Evolutionary conservation across 805 yeast genomes (phyloP).

Genomic region (Hanseniaspora thailandica): DNA sequence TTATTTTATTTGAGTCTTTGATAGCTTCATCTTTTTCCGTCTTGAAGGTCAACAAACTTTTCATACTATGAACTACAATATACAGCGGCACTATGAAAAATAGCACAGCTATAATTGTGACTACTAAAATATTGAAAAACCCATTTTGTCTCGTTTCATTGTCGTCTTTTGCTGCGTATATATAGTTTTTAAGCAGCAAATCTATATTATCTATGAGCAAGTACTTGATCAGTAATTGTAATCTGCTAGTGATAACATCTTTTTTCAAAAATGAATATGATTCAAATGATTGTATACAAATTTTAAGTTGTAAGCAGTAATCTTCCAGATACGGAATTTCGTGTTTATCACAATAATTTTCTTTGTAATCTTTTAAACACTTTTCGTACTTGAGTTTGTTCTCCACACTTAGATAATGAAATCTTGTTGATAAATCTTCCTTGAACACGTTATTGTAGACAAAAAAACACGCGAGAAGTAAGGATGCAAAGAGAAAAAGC

Average conservation of each 20-base stretch:
- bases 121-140: not conserved
- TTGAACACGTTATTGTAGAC: not conserved
- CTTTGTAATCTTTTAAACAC: slow-evolving; percentile 1
- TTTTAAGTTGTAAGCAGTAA: not conserved
- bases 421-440: not conserved
- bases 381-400: not conserved
- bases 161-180: not conserved
- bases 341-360: slow-evolving; percentile 1
- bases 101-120: not conserved
- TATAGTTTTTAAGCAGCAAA: slow-evolving; percentile 2
- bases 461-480: not conserved
- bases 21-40: not conserved
- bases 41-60: not conserved
- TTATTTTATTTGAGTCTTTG: not conserved
- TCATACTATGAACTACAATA: not conserved
- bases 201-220: slow-evolving; percentile 6
- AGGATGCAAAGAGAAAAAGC: not conserved
- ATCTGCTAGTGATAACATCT: not conserved
- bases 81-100: not conserved
- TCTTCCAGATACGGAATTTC: slow-evolving; percentile 10
- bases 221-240: slow-evolving; percentile 8
- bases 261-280: not conserved
- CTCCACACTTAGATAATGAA: not conserved
- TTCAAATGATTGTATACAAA: slow-evolving; percentile 1
- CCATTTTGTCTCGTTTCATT: not conserved